phyloP scores from a whole-genome alignment of 2,329 filamentous ascomycete species.

The Monilinia aucupariae region DNA sequence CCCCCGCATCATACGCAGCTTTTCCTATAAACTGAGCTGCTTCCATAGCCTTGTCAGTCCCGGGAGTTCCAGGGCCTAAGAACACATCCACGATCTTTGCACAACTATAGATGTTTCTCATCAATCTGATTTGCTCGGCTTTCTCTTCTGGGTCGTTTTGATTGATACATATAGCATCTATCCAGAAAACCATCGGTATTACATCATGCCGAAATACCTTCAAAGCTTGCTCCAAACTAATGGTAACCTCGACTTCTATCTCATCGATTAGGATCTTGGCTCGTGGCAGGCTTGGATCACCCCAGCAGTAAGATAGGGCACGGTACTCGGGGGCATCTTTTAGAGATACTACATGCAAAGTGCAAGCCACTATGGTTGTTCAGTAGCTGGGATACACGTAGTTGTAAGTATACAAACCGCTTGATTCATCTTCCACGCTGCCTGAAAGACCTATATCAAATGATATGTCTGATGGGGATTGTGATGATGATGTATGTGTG shows the following conservation, averaged over 20 bases:
- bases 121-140: constrained; percentile 17
- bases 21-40: constrained; percentile 3
- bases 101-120: constrained; percentile 17
- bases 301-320: constrained; percentile 19
- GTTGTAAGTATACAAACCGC: background rate
- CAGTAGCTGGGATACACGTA: background rate
- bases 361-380: background rate
- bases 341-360: background rate
- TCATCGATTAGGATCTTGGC: constrained; percentile 16
- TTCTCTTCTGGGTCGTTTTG: constrained; percentile 18
- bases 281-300: background rate
- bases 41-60: constrained; percentile 19
- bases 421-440: background rate
- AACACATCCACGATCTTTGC: constrained; percentile 17
- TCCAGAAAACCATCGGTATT: constrained; percentile 11
- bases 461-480: no score
- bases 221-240: constrained; percentile 19
- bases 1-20: constrained; percentile 11
- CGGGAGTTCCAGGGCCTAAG: constrained; percentile 12
- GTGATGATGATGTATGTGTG: no score
- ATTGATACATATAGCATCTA: constrained; percentile 22
- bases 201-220: constrained; percentile 15
- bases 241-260: constrained; percentile 13
- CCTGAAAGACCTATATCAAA: background rate
- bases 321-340: constrained; percentile 4